Conservation (phyloP, 176 grass and related monocot genomes). For the Lolium rigidum region DNA sequence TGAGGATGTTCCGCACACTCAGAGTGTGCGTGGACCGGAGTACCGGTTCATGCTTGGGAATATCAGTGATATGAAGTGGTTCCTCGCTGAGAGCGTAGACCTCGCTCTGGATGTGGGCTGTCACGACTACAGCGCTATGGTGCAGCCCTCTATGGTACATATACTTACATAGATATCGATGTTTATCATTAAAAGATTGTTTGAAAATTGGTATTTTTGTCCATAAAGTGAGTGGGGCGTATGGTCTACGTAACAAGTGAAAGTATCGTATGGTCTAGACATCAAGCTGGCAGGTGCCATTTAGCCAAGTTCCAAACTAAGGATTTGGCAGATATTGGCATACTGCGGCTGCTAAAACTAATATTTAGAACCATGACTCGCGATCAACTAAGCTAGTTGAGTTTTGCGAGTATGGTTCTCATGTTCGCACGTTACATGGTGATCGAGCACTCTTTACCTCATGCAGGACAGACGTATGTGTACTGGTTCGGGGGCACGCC, state of each 20-base stretch:
- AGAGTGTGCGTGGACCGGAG: slow-evolving; percentile 46
- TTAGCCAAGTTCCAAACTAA: neutral
- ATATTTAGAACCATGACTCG: neutral
- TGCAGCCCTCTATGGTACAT: slow-evolving; percentile 60
- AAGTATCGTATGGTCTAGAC: neutral
- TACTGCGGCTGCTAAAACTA: neutral
- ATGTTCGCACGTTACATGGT: neutral
- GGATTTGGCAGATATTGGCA: neutral
- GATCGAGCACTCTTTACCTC: neutral
- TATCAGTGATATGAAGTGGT: slow-evolving; percentile 42
- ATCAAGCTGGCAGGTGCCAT: neutral
- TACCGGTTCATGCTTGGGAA: slow-evolving; percentile 49
- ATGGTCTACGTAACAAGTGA: neutral
- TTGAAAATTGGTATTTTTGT: neutral
- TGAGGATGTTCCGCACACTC: slow-evolving; percentile 21
- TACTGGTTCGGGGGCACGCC: slow-evolving; percentile 51
- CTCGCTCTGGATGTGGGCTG: slow-evolving; percentile 27
- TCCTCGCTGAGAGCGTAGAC: slow-evolving; percentile 4
- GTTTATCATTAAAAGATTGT: neutral
- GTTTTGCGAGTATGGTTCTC: neutral
- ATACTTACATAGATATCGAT: neutral
- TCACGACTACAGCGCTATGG: slow-evolving; percentile 52
- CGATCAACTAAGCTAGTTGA: slow-evolving; percentile 9
- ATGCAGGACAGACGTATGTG: slow-evolving; percentile 44
- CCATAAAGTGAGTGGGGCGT: neutral